Evolutionary conservation across 176 grass and related monocot genomes (phyloP).

Genomic region (Saccharum officinarum): DNA sequence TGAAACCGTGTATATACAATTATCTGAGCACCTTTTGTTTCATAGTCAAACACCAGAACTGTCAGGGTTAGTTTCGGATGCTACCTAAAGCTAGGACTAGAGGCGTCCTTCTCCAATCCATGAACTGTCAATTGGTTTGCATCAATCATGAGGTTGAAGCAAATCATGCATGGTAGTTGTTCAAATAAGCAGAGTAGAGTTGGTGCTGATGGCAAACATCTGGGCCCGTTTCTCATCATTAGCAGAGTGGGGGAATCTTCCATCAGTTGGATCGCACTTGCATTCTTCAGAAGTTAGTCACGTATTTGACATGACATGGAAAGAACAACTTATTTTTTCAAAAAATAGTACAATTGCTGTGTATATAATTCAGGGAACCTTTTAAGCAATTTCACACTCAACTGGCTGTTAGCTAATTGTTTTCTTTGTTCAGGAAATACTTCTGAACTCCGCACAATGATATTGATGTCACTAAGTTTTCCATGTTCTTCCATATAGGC

Average conservation of each 20-base stretch:
- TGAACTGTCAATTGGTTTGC: conserved; percentile 39
- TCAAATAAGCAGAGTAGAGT: conserved; percentile 48
- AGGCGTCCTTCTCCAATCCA: conserved; percentile 48
- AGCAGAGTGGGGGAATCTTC: conserved; percentile 41
- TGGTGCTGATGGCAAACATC: conserved; percentile 43
- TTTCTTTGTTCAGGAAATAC: conserved; percentile 23
- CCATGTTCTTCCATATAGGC: neutral
- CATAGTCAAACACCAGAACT: conserved; percentile 37
- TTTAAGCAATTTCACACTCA: conserved; percentile 43
- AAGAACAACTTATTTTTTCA: conserved; percentile 17
- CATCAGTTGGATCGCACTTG: conserved; percentile 49
- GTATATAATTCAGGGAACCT: conserved; percentile 36
- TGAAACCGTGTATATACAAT: conserved; percentile 5
- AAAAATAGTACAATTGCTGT: conserved; percentile 1
- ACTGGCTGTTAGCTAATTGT: neutral
- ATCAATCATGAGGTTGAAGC: conserved; percentile 41
- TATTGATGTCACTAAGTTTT: neutral
- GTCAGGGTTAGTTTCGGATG: conserved; percentile 39
- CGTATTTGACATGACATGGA: conserved; percentile 42
- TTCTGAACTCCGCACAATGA: neutral
- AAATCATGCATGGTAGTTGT: conserved; percentile 52
- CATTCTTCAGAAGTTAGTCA: conserved; percentile 33
- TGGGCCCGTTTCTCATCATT: conserved; percentile 50
- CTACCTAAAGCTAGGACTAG: conserved; percentile 51
- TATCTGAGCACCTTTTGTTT: conserved; percentile 14